Conservation (phyloP, 106 monocot genomes). For the Acorus calamus region DNA sequence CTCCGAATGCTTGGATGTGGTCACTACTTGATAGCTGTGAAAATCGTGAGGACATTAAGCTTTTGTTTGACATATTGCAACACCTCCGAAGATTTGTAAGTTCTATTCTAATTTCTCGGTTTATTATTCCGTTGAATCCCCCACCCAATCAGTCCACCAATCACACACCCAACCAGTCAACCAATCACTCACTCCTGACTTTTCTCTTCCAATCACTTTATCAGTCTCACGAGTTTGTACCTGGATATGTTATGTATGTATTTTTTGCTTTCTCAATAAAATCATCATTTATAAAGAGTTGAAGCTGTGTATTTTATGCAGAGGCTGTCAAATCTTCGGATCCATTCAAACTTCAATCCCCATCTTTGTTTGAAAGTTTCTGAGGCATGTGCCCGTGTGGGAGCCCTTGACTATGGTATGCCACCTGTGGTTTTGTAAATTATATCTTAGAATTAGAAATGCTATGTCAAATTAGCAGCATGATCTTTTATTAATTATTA, state of each 20-base stretch:
- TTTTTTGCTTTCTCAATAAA: neutral
- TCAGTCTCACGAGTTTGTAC: too few relatives aligned
- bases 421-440: neutral
- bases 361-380: constrained; percentile 84
- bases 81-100: constrained; percentile 88
- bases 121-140: too few relatives aligned
- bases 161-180: too few relatives aligned
- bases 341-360: constrained; percentile 76
- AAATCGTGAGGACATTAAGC: constrained; percentile 64
- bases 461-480: too few relatives aligned
- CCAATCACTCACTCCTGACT: too few relatives aligned
- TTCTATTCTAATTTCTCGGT: neutral
- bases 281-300: neutral
- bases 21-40: constrained; percentile 55
- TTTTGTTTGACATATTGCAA: constrained; percentile 72
- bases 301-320: constrained; percentile 23
- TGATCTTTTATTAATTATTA: too few relatives aligned
- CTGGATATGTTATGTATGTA: too few relatives aligned
- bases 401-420: constrained; percentile 82
- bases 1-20: constrained; percentile 93
- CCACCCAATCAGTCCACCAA: too few relatives aligned
- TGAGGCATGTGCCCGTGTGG: constrained; percentile 70
- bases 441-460: too few relatives aligned
- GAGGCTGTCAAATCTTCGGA: constrained; percentile 77
- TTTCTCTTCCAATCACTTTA: too few relatives aligned